Conservation (phyloP, 2,329 filamentous ascomycete genomes). For the Diaporthe helianthi region DNA sequence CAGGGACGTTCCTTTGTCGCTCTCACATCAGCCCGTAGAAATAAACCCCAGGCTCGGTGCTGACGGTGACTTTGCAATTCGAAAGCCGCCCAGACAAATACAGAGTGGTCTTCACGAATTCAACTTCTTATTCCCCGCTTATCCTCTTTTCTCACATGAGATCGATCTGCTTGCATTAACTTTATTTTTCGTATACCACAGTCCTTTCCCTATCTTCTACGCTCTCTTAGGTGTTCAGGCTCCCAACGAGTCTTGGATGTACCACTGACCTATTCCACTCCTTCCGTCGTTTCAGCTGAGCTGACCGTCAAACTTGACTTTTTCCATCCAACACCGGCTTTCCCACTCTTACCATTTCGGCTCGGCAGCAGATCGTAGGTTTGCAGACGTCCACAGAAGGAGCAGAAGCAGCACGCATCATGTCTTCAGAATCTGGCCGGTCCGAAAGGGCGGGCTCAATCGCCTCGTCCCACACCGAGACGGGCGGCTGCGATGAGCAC, state of each 20-base stretch:
- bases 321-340: not conserved
- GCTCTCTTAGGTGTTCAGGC: conserved; percentile 18
- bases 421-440: conserved; percentile 38
- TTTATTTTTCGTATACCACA: not conserved
- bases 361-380: not conserved
- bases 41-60: not conserved
- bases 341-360: not conserved
- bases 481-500: conserved; percentile 43
- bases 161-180: not conserved
- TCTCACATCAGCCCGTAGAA: not conserved
- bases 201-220: conserved; percentile 8
- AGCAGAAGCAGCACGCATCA: not conserved
- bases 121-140: not conserved
- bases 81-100: conserved; percentile 15
- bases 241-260: not conserved
- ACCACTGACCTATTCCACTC: not conserved
- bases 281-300: conserved; percentile 21
- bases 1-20: conserved; percentile 22
- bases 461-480: conserved; percentile 45
- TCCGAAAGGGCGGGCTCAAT: conserved; percentile 42
- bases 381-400: not conserved
- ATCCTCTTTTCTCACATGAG: not conserved
- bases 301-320: not conserved
- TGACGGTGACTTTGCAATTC: not conserved
- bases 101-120: conserved; percentile 5